A percentile compares a stretch with the other conserved stretches of the same genome.
These are phyloP conservation scores for Lasiodiplodia citricola DNA, from an alignment of 2,329 filamentous ascomycete species.

Conservation along the genomic window DNA sequence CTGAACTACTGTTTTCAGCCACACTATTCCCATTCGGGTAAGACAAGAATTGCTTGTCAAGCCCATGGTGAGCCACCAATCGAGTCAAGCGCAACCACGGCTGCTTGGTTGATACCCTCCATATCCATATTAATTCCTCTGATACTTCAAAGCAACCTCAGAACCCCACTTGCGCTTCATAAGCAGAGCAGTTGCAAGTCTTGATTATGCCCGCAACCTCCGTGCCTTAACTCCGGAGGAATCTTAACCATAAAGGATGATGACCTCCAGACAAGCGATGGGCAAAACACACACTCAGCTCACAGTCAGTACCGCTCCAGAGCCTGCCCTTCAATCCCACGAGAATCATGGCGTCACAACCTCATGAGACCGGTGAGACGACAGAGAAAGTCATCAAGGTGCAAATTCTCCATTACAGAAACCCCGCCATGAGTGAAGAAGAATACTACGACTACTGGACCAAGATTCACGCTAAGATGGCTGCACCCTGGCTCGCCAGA, in stretches of 20 bases:
- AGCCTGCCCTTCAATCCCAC: neutral
- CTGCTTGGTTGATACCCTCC: no score
- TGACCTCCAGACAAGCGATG: neutral
- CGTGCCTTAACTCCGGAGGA: neutral
- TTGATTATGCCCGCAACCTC: neutral
- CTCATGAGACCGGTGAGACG: neutral
- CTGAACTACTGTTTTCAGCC: no score
- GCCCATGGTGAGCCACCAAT: no score
- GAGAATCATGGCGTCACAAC: neutral
- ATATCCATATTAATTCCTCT: no score
- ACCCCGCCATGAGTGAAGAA: neutral
- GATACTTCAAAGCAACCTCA: no score
- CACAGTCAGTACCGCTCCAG: neutral
- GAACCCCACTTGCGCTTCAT: no score
- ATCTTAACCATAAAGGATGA: neutral
- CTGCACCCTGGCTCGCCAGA: constrained; percentile 1
- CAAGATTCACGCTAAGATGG: neutral
- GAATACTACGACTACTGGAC: constrained; percentile 3
- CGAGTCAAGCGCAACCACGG: no score
- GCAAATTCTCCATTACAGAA: neutral
- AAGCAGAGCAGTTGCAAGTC: no score
- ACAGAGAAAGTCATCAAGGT: constrained; percentile 10
- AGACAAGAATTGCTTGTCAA: no score
- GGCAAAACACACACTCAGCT: neutral
- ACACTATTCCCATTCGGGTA: no score